Conservation (phyloP, 257 asterid species). For the Scutellaria minor region DNA sequence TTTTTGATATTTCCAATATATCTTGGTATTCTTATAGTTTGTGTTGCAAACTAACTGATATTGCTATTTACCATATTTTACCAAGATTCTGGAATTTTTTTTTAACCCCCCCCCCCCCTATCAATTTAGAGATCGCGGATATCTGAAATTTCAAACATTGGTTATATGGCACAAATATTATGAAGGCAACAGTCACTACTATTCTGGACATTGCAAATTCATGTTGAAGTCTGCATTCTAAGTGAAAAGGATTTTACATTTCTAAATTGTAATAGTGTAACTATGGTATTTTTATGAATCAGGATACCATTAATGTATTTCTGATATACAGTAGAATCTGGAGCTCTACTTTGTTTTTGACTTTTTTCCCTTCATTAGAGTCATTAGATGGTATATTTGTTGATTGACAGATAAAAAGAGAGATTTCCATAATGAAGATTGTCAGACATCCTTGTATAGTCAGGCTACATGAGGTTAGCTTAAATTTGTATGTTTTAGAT, state of each 20-base stretch:
- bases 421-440: conserved; percentile 93
- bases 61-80: too few species aligned
- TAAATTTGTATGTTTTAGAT: conserved; percentile 19
- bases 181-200: conserved; percentile 21
- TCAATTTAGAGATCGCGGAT: too few species aligned
- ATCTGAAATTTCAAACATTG: too few species aligned
- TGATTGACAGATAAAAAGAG: conserved; percentile 75
- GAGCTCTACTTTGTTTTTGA: conserved; percentile 23
- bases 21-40: too few species aligned
- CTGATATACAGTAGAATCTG: conserved; percentile 21
- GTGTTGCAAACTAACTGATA: too few species aligned
- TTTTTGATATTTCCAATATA: too few species aligned
- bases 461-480: conserved; percentile 81
- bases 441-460: conserved; percentile 87
- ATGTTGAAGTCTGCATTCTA: conserved; percentile 26
- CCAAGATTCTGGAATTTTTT: too few species aligned
- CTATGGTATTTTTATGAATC: conserved; percentile 18
- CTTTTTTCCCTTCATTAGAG: not conserved
- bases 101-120: too few species aligned
- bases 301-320: not conserved
- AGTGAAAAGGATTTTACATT: conserved; percentile 20
- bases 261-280: conserved; percentile 24
- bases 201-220: conserved; percentile 14
- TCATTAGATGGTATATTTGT: conserved; percentile 31
- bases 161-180: not conserved